These are phyloP conservation scores for Withania somnifera DNA, from an alignment of 305 asterid species.

Conservation along the genomic window DNA sequence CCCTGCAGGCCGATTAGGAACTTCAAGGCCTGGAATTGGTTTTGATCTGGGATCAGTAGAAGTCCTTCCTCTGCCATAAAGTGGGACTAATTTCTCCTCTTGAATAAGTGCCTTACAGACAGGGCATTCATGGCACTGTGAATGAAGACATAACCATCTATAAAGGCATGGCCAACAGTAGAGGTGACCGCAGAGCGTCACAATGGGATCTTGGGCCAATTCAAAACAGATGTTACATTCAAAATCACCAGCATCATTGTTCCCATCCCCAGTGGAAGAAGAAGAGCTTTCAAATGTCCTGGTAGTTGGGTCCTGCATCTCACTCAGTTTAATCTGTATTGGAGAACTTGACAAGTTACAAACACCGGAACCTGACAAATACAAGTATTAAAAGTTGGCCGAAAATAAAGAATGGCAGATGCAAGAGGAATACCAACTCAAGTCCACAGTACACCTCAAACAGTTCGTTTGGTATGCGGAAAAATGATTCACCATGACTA, in stretches of 20 bases:
- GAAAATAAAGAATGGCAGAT: too few relatives aligned
- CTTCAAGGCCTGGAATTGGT: conserved; percentile 55
- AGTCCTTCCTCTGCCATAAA: conserved; percentile 55
- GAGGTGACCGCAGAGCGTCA: conserved; percentile 71
- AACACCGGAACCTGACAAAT: too few relatives aligned
- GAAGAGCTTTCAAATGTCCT: conserved; percentile 15
- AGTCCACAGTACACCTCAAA: not conserved
- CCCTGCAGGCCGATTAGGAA: conserved; percentile 59
- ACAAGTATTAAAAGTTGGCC: too few relatives aligned
- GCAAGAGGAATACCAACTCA: not conserved
- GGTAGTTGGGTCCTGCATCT: conserved; percentile 14
- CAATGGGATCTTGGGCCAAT: conserved; percentile 57
- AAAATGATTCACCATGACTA: not conserved
- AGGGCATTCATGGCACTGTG: conserved; percentile 58
- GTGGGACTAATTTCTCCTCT: conserved; percentile 56
- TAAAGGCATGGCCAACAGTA: conserved; percentile 77
- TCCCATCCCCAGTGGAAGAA: conserved; percentile 23
- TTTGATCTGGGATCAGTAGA: conserved; percentile 56
- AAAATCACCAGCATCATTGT: conserved; percentile 43
- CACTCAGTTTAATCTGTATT: not conserved
- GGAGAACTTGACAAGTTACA: not conserved
- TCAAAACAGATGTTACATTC: conserved; percentile 78
- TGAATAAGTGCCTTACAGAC: conserved; percentile 67
- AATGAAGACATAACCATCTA: conserved; percentile 57
- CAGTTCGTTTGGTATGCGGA: not conserved